These are phyloP conservation scores for Adansonia digitata DNA, from an alignment of 345 rosid species.

Conservation along the genomic window DNA sequence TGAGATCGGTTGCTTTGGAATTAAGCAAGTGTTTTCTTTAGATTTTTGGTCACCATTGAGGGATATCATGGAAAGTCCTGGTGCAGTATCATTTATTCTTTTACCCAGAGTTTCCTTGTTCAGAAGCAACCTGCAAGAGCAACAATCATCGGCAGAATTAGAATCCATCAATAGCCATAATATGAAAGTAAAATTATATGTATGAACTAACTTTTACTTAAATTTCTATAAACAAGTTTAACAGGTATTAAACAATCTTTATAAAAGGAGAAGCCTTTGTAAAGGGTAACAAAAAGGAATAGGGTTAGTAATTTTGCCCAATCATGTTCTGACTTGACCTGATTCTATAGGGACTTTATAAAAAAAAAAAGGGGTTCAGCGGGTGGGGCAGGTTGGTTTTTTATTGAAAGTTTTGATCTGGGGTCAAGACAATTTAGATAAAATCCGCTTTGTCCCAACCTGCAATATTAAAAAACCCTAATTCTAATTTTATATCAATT, in stretches of 20 bases:
- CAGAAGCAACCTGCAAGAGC: slow-evolving; percentile 37
- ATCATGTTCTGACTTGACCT: no score
- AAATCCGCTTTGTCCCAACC: no score
- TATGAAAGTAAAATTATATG: neutral
- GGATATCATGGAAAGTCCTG: slow-evolving; percentile 27
- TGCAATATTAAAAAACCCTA: no score
- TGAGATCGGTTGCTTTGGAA: slow-evolving; percentile 26
- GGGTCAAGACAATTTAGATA: no score
- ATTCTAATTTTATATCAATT: no score
- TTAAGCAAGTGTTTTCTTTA: slow-evolving; percentile 30
- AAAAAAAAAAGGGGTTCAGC: no score
- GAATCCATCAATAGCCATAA: neutral
- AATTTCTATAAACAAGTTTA: neutral
- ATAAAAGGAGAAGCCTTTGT: neutral
- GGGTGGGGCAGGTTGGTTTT: no score
- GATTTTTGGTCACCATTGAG: slow-evolving; percentile 25
- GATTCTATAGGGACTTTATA: no score
- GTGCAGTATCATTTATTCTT: slow-evolving; percentile 24
- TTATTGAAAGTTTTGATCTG: no score
- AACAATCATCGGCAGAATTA: neutral
- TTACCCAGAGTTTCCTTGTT: slow-evolving; percentile 27
- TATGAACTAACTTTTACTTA: no score
- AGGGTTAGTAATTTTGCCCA: no score
- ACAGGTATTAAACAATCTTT: neutral
- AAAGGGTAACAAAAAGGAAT: neutral